Evolutionary conservation across 805 yeast genomes (phyloP).

Genomic region (Suhomyces kilbournensis): DNA sequence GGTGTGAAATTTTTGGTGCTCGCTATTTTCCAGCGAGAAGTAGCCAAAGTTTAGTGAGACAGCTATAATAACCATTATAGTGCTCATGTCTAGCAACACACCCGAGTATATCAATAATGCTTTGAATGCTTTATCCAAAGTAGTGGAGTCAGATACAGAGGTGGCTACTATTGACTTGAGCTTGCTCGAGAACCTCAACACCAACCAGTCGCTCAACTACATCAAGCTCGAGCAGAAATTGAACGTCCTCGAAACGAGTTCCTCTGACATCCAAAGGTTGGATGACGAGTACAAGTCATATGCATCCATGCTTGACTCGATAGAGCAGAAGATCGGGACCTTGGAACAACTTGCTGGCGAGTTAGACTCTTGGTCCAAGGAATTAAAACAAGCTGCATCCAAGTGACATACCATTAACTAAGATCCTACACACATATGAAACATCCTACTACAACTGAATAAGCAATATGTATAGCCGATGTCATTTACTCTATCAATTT

Average conservation of each 20-base stretch:
- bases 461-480: background rate
- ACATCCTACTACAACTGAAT: background rate
- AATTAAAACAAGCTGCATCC: slow-evolving; percentile 31
- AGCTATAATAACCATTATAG: no score
- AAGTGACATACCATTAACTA: background rate
- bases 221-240: slow-evolving; percentile 40
- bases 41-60: background rate
- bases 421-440: background rate
- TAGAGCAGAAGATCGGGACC: slow-evolving; percentile 35
- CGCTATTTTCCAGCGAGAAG: background rate
- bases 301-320: slow-evolving; percentile 20
- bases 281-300: slow-evolving; percentile 23
- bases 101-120: slow-evolving; percentile 27
- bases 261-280: slow-evolving; percentile 12
- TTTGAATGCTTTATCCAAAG: slow-evolving; percentile 25
- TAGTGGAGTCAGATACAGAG: slow-evolving; percentile 41
- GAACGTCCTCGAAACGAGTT: slow-evolving; percentile 43
- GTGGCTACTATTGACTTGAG: slow-evolving; percentile 45
- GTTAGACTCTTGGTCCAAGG: slow-evolving; percentile 59
- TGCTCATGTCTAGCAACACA: slow-evolving; percentile 28
- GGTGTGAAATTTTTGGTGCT: no score
- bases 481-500: background rate
- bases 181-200: slow-evolving; percentile 52
- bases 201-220: slow-evolving; percentile 55
- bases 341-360: slow-evolving; percentile 51